Evolutionary conservation across 1,139 yeast species (phyloP).

Genomic region (Blastobotrys raffinosifermentans): DNA sequence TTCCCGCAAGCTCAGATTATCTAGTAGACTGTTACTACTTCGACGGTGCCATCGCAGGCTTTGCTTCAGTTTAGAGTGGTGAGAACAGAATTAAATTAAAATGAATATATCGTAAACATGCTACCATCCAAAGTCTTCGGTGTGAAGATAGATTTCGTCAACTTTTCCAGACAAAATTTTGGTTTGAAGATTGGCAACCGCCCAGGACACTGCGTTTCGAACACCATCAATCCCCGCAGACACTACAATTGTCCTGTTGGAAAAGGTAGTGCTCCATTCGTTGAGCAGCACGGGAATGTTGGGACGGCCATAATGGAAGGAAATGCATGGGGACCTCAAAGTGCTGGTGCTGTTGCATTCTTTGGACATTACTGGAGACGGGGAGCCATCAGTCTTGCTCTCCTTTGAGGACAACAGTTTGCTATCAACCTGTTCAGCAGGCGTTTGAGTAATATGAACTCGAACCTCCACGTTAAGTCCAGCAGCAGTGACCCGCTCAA

Average conservation of each 20-base stretch:
- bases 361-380: background rate
- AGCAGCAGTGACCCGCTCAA: slow-evolving; percentile 11
- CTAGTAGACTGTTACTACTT: no score
- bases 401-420: background rate
- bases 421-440: background rate
- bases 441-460: slow-evolving; percentile 8
- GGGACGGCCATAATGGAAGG: slow-evolving; percentile 34
- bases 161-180: slow-evolving; percentile 25
- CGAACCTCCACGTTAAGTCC: slow-evolving; percentile 7
- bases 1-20: no score
- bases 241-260: slow-evolving; percentile 42
- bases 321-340: background rate
- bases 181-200: slow-evolving; percentile 39
- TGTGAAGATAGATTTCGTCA: slow-evolving; percentile 49
- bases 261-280: slow-evolving; percentile 22
- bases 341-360: slow-evolving; percentile 5
- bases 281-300: slow-evolving; percentile 21
- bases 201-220: slow-evolving; percentile 41
- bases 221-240: slow-evolving; percentile 48
- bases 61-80: no score
- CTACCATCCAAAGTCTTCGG: slow-evolving; percentile 57
- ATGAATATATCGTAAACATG: no score
- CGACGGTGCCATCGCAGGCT: no score
- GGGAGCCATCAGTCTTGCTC: background rate
- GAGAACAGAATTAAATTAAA: no score